phyloP scores from a whole-genome alignment of 2,329 filamentous ascomycete genomes.

The Scleromitrula shiraiana region DNA sequence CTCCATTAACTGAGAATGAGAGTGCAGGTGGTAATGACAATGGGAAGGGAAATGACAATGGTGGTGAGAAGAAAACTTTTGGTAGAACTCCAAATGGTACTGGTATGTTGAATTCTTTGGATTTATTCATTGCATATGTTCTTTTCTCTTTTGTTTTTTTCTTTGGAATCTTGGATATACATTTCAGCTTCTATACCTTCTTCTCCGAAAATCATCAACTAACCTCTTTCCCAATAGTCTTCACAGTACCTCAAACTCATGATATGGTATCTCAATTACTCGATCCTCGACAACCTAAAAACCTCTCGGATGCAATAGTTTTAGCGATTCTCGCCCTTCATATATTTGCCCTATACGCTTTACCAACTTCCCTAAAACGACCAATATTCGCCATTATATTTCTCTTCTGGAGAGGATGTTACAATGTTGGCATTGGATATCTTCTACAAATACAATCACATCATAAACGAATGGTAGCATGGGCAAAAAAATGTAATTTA shows the following conservation, averaged over 20 bases:
- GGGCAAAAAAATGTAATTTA: constrained; percentile 77
- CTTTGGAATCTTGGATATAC: no score
- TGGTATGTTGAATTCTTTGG: constrained; percentile 51
- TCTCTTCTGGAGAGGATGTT: constrained; percentile 83
- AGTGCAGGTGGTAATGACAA: no score
- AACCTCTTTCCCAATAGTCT: constrained; percentile 50
- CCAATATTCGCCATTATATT: constrained; percentile 78
- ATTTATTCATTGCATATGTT: neutral
- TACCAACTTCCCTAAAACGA: constrained; percentile 62
- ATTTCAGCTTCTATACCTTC: no score
- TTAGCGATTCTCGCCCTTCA: constrained; percentile 69
- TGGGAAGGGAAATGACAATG: constrained; percentile 33
- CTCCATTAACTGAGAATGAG: constrained; percentile 24
- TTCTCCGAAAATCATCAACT: neutral
- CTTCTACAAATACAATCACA: constrained; percentile 86
- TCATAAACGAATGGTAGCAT: constrained; percentile 74
- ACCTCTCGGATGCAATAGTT: constrained; percentile 76
- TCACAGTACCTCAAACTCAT: constrained; percentile 90
- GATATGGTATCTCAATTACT: constrained; percentile 98
- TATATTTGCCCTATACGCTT: constrained; percentile 62
- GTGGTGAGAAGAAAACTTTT: constrained; percentile 76
- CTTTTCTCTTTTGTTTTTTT: no score
- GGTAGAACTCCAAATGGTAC: constrained; percentile 85
- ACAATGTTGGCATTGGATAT: constrained; percentile 90
- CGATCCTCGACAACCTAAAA: constrained; percentile 91